Evolutionary conservation across 2,329 filamentous ascomycete species (phyloP), one percentile per base, ranked within the genome.

Genomic region (Rhynchosporium secalis): DNA sequence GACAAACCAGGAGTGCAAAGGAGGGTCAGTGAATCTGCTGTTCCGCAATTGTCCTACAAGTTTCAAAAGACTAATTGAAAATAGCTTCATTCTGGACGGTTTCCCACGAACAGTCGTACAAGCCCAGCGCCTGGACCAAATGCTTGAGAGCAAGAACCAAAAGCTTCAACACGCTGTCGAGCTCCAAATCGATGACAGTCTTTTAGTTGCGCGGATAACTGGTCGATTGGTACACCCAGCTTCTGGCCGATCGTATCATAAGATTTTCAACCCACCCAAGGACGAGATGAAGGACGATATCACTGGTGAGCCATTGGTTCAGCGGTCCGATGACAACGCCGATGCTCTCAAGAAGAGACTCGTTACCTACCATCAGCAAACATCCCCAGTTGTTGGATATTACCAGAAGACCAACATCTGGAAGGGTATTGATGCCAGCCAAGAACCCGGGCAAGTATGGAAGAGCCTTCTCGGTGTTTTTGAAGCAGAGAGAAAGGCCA

Each of bases 361-460:
- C 64, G 82, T 82, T 46, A 97, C 94, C 64, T 99, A 99, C 80
- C 95, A 99, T 81, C 82, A 86, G 70, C 95, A 99, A 86, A 99
- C 95, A 40, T 80, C 86, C 49, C 95, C 95, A 26, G 95, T 99
- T 56, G 93, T 96, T 66, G 84, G 87, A 63, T 99, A 99, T 84
- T 99, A 99, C 86, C 90, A 96, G 81, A 92, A 92, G 80, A 96
- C 91, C 56, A 93, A 93, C 71, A 97, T 99, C 82, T 99, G 95
- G 95, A 89, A 89, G 78, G 89, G 90, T 66, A 86, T 99, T 72
- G 95, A 99, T 76, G 95, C 95, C 68, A 96, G 91, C 81, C 92
- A 99, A 82, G 89, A 96, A 80, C 95, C 95, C 26, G 91, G 91
- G 54, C 88, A 93, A 78, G 95, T 99, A 66, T 99, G 95, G 95